Evolutionary conservation across 2,329 filamentous ascomycete species (phyloP), one percentile per base, ranked within the genome.

Genomic region (Xylariales sp.): DNA sequence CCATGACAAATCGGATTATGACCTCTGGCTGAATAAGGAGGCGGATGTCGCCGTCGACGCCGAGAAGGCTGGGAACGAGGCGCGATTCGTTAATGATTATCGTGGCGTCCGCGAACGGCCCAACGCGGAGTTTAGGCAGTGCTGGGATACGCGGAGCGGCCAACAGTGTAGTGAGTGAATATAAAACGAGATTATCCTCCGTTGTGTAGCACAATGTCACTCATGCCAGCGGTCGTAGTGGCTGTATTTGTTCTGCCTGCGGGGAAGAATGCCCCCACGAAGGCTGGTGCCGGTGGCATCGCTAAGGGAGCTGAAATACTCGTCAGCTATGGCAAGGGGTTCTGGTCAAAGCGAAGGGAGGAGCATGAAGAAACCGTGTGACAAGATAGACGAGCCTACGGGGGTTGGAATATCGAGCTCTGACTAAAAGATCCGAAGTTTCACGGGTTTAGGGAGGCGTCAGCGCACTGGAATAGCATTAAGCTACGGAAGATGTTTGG

Each of bases 281-380:
- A 74, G 76, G 76, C 56, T 65, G 74, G 68, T 32, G 55, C 60
- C 18, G 45, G 55, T n/a, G 79, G 83, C 0, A 84, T 90, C 34
- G 83, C 75, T 56, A 89, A 86, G 78, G 88, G 89, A 1, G 84
- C 89, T 68, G 89, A 91, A 81, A 86, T 91, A 61, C 75, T 90
- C 59, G 86, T 91, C 12, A 90, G 87, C 71, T 91, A 91, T 73
- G 89, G 89, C 5, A 91, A 89, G 76, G 89, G 89, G 0, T 91
- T 91, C 70, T 91, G 89, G 88, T 81, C 81, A 23, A 82, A 81
- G 75, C 83, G 80, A 77, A 83, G 78, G 72, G 80, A 78, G 64
- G 80, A 79, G 69, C 71, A 64, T 36, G 60, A 68, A 43, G 63
- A 64, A 3, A 60, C 58, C 32, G 59, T 5, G 41, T 52, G 45